A percentile compares a stretch with the other conserved stretches of the same genome.
phyloP scores from a whole-genome alignment of 2,329 filamentous ascomycete genomes.

The Apiospora malaysiana region DNA sequence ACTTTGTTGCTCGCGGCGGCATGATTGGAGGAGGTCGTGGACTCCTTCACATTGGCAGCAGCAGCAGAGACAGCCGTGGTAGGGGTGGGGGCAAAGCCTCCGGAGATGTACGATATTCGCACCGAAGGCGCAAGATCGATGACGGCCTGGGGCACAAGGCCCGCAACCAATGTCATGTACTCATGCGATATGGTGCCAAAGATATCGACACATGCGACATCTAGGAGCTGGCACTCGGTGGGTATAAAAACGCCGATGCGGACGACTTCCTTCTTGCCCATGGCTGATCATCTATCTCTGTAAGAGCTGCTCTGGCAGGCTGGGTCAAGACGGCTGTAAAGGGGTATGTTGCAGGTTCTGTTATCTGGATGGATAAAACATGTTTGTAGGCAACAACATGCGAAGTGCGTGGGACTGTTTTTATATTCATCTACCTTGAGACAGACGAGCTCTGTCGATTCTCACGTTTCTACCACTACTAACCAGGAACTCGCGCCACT shows the following conservation, averaged over 20 bases:
- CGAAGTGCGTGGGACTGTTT: neutral
- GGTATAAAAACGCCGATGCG: conserved; percentile 59
- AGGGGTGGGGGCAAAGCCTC: conserved; percentile 26
- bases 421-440: neutral
- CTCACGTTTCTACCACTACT: neutral
- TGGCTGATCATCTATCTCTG: neutral
- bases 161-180: conserved; percentile 45
- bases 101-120: conserved; percentile 53
- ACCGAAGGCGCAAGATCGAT: conserved; percentile 49
- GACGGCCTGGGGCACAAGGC: conserved; percentile 44
- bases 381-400: neutral
- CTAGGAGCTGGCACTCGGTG: conserved; percentile 52
- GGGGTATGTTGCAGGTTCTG: neutral
- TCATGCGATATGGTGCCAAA: conserved; percentile 52
- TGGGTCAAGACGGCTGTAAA: neutral
- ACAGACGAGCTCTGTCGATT: neutral
- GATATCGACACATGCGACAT: conserved; percentile 57
- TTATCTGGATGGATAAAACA: neutral
- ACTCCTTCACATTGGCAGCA: neutral
- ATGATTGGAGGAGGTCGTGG: neutral
- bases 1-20: conserved; percentile 20
- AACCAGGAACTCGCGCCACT: neutral
- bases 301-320: neutral
- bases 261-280: conserved; percentile 33
- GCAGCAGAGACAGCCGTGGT: neutral